phyloP scores from a whole-genome alignment of 345 rosid genomes.

The Dipteronia dyeriana region DNA sequence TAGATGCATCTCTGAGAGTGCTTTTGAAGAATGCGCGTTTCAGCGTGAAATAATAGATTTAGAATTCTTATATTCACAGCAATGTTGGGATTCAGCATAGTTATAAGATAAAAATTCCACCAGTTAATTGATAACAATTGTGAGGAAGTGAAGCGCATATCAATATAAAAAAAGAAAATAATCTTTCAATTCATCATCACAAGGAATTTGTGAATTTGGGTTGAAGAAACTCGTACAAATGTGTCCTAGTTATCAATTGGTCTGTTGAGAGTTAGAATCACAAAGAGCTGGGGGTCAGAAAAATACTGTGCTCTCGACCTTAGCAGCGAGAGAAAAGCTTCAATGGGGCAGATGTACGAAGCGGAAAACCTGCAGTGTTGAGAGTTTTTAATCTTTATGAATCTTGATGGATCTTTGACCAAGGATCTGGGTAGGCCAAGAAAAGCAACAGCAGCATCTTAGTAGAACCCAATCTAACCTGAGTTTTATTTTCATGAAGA shows the following conservation, averaged over 20 bases:
- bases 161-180: background rate
- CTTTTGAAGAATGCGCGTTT: background rate
- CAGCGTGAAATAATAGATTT: background rate
- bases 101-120: background rate
- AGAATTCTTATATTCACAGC: background rate
- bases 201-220: background rate
- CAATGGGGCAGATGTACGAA: too few species aligned
- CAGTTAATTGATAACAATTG: background rate
- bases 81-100: background rate
- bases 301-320: background rate
- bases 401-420: background rate
- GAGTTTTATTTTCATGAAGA: constrained; percentile 1
- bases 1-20: background rate
- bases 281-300: background rate
- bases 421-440: constrained; percentile 13
- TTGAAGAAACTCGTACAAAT: background rate
- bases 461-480: constrained; percentile 49
- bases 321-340: too few species aligned
- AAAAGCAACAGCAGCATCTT: constrained; percentile 43
- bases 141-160: background rate
- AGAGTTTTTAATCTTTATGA: background rate
- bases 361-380: too few species aligned
- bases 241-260: background rate
- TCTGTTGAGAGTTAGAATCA: background rate
- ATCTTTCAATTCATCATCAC: background rate